Evolutionary conservation across 306 rosid species (phyloP).

Genomic region (Crotalaria pallida): DNA sequence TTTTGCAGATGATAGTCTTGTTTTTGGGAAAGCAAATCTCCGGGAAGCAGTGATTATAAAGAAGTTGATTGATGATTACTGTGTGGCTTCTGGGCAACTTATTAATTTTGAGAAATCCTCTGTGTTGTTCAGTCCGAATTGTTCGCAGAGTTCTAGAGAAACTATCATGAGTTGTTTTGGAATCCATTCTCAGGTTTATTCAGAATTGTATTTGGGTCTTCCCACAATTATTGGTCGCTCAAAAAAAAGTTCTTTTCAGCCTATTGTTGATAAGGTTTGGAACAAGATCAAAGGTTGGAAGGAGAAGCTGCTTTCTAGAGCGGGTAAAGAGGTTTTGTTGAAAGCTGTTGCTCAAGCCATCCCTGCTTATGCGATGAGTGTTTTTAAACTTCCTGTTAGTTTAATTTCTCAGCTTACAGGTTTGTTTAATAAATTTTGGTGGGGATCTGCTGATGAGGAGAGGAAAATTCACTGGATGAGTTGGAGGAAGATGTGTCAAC

Average conservation of each 20-base stretch:
- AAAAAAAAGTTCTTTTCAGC: background rate
- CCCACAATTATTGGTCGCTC: background rate
- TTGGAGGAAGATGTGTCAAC: no score
- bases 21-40: background rate
- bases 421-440: background rate
- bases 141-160: background rate
- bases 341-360: background rate
- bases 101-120: background rate
- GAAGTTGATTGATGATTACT: no score
- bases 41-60: no score
- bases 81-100: background rate
- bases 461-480: no score
- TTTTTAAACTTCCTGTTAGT: background rate
- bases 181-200: background rate
- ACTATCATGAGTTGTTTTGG: background rate
- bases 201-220: background rate
- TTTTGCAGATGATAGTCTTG: background rate
- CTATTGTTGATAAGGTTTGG: background rate
- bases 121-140: background rate
- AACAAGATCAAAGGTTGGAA: background rate
- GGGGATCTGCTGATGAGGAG: background rate
- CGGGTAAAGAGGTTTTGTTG: no score
- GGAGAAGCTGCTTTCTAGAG: background rate
- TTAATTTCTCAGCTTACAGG: background rate
- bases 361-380: background rate